Conservation (phyloP, 257 asterid species). For the Solanum megistacrolobum region DNA sequence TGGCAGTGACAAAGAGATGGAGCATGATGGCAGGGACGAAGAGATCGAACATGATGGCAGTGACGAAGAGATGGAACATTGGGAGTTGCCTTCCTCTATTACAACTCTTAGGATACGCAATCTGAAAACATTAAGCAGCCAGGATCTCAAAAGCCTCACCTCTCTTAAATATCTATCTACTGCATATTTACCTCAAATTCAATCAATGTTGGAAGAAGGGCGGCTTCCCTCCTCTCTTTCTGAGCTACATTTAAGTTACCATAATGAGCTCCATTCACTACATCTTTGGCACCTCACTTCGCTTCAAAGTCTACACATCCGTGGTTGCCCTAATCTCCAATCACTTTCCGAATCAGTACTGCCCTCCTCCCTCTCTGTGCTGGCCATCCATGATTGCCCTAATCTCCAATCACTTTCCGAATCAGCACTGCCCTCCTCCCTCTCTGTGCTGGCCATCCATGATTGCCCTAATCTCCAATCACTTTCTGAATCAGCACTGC, state of each 20-base stretch:
- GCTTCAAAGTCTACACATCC: not conserved
- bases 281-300: not conserved
- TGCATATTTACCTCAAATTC: not conserved
- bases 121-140: not conserved
- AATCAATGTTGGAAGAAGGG: not conserved
- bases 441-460: not conserved
- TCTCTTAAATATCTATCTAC: not conserved
- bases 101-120: not conserved
- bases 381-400: rapidly evolving
- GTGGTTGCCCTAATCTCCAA: not conserved
- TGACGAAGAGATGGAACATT: not conserved
- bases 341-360: not conserved
- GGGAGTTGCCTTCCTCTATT: not conserved
- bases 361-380: not conserved
- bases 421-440: not conserved
- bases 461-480: not conserved
- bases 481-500: not conserved
- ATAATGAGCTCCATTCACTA: not conserved
- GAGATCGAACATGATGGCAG: no score
- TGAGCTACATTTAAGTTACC: not conserved
- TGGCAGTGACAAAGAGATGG: no score
- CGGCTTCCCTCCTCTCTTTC: not conserved
- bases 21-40: no score
- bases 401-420: not conserved
- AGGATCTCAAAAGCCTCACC: not conserved